Base-by-base conservation (phyloP, 805 yeast species). In the Jamesozyma jinghongensis region DNA sequence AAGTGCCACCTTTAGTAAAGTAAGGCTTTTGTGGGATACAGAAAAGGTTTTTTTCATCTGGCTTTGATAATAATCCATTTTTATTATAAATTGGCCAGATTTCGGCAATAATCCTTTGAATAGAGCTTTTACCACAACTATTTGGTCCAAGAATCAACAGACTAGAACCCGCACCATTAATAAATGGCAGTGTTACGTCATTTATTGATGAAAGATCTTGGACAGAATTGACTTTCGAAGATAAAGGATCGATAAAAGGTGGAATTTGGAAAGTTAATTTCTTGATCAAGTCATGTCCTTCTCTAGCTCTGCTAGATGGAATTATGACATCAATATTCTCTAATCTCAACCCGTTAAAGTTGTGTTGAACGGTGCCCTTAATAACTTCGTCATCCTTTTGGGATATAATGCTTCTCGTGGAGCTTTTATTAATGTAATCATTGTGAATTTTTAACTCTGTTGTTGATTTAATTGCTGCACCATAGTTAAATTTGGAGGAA, bases 41-140 rank as follows among this genome's bases (percentile, higher is more conserved):
- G 43, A 79, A 70, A 20, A 88, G 72, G 47, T 85, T 87, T 36
- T 73, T 73, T 36, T 70, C 71, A 37, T 72, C 72, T 13, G 95
- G 95, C 52, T 81, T 81, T 4, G 94, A 83, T 35, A 88, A 65
- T 41, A 87, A 70, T 0, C 97, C 97, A 31, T 71, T 57, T 32
- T 59, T 60, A 48, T 71, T 67, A 61, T 84, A 88, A 20, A 85
- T 69, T 12, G 97, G 96, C 97, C 97, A 88, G 45, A 88, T 67
- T 18, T 90, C 94, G 5, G 94, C 88, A 43, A 87, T 69, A 3
- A 88, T 71, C 47, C 96, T 69, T 38, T 87, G 78, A 49, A 88
- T 81, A 0, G 95, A 79, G 7, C 94, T 81, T 58, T 88, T 88
- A 44, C 97, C 97, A 51, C 81, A 74, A 13, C 96, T 94, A 53